These are phyloP conservation scores for Annulohypoxylon maeteangense DNA, from an alignment of 495 filamentous ascomycete species.

Conservation along the genomic window DNA sequence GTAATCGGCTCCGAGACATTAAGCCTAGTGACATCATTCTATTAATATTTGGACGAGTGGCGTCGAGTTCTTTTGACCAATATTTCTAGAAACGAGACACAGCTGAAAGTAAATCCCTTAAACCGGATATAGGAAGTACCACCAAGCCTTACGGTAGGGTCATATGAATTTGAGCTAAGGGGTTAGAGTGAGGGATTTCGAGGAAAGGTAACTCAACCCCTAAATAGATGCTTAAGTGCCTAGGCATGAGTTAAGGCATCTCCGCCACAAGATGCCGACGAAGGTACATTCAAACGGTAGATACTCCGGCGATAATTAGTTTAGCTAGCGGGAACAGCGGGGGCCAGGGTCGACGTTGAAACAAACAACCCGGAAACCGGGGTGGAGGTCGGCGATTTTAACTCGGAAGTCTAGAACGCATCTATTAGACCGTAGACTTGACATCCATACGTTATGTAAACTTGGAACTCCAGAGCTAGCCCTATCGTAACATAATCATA, in stretches of 20 bases:
- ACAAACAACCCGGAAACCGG: background rate
- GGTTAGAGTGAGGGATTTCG: slow-evolving; percentile 1
- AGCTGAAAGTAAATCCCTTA: background rate
- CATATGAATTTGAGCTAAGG: background rate
- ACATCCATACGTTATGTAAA: slow-evolving; percentile 9
- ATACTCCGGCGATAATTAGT: slow-evolving; percentile 1
- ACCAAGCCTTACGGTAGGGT: background rate
- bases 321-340: background rate
- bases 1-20: background rate
- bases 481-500: background rate
- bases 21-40: background rate
- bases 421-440: background rate
- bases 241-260: background rate
- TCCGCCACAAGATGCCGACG: slow-evolving; percentile 3
- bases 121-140: background rate
- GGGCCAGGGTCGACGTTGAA: background rate
- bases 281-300: background rate
- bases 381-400: background rate
- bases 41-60: background rate
- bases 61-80: background rate
- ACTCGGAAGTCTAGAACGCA: background rate
- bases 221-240: background rate
- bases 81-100: background rate
- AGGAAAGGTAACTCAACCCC: background rate
- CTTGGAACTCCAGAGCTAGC: background rate